A percentile compares a stretch with the other conserved stretches of the same genome.
phyloP scores from a whole-genome alignment of 2,329 filamentous ascomycete species.

The Fusarium sp. region DNA sequence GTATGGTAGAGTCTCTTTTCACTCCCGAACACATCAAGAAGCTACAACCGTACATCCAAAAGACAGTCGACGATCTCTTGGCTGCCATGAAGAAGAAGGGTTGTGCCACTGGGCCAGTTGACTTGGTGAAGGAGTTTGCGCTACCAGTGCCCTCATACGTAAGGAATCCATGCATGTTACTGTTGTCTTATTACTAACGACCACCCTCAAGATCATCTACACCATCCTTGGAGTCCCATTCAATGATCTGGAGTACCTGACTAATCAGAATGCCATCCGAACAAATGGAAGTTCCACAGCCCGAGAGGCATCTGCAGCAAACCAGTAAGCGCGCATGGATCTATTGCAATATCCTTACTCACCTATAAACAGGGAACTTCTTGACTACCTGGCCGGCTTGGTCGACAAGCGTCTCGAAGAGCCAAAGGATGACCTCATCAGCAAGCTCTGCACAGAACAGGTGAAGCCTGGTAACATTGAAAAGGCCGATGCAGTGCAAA shows the following conservation, averaged over 20 bases:
- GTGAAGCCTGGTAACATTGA: constrained; percentile 51
- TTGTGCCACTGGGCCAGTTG: constrained; percentile 51
- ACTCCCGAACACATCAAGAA: constrained; percentile 50
- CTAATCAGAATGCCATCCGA: constrained; percentile 57
- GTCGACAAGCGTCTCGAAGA: constrained; percentile 53
- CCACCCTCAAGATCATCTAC: constrained; percentile 55
- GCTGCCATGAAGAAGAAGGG: constrained; percentile 50
- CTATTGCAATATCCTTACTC: neutral
- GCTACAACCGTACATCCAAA: constrained; percentile 57
- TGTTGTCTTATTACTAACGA: neutral
- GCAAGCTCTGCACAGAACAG: constrained; percentile 55
- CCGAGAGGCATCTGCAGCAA: constrained; percentile 57
- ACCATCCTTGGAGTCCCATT: constrained; percentile 60
- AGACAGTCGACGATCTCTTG: constrained; percentile 56
- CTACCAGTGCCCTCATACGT: constrained; percentile 60
- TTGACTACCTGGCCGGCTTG: constrained; percentile 56
- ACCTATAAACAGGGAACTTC: constrained; percentile 47
- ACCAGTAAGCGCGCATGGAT: constrained; percentile 44
- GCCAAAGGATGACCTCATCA: constrained; percentile 59
- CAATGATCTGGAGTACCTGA: constrained; percentile 57
- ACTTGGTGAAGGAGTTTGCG: constrained; percentile 59
- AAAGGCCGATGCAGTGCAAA: constrained; percentile 56
- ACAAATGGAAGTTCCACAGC: constrained; percentile 60
- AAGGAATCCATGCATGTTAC: no score
- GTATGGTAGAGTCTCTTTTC: constrained; percentile 60